Percentiles rank a stretch among this genome's conserved stretches.
Conservation (phyloP, 176 grass and related monocot species). For the Saccharum officinarum region DNA sequence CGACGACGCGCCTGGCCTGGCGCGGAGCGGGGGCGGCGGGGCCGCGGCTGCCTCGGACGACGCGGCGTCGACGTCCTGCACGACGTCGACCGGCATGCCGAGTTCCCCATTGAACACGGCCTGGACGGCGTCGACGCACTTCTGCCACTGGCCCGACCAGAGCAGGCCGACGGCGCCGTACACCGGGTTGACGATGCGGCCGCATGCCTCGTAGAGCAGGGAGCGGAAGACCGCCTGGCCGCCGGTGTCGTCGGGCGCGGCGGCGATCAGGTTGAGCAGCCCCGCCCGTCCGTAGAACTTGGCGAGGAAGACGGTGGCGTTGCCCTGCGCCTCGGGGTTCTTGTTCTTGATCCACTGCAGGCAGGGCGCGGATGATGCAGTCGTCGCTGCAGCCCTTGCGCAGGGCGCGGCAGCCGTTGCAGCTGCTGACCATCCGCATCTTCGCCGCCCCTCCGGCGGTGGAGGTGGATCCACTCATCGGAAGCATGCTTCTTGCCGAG, state of each 20-base stretch:
- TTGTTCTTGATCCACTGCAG: constrained; percentile 62
- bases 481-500: too few species aligned
- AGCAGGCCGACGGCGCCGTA: constrained; percentile 67
- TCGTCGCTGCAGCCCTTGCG: constrained; percentile 55
- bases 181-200: constrained; percentile 60
- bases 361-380: constrained; percentile 65
- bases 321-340: constrained; percentile 54
- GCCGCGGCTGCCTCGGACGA: not conserved
- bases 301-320: constrained; percentile 67
- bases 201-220: constrained; percentile 54
- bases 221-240: constrained; percentile 46
- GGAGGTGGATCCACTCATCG: not conserved
- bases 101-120: constrained; percentile 54
- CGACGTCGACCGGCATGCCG: constrained; percentile 35
- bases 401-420: constrained; percentile 60
- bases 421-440: constrained; percentile 47
- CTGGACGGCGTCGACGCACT: constrained; percentile 55
- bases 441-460: not conserved
- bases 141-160: constrained; percentile 55
- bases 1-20: not conserved
- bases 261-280: constrained; percentile 64
- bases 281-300: constrained; percentile 81
- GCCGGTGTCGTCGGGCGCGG: not conserved
- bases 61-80: not conserved
- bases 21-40: not conserved